These are phyloP conservation scores for Apostasia ramifera DNA, from an alignment of 106 monocot species.

Conservation along the genomic window DNA sequence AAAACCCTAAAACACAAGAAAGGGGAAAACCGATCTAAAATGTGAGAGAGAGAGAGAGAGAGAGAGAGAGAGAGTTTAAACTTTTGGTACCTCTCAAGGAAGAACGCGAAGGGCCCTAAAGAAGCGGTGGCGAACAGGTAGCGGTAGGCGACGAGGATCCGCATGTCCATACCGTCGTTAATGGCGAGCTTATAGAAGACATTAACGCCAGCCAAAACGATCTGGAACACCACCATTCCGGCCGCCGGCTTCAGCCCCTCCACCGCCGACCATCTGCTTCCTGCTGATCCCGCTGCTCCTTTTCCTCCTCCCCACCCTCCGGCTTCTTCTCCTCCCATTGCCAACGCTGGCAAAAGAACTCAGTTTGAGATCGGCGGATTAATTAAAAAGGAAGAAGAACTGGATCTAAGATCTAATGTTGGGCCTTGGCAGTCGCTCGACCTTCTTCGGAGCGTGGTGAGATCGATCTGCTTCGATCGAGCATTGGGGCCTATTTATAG, in stretches of 20 bases:
- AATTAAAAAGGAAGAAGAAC: no score
- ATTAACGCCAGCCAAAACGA: constrained; percentile 27
- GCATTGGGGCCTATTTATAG: no score
- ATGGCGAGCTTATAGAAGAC: constrained; percentile 48
- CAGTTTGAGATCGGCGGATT: no score
- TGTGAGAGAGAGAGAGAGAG: no score
- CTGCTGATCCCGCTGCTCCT: no score
- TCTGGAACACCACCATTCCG: constrained; percentile 32
- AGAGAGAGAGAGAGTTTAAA: background rate
- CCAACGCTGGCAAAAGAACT: no score
- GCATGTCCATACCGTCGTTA: constrained; percentile 43
- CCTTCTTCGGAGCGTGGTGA: no score
- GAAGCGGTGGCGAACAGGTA: constrained; percentile 29
- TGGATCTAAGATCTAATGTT: no score
- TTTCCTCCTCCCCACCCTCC: no score
- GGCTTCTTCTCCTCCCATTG: no score
- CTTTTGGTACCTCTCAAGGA: constrained; percentile 21
- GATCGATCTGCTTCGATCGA: no score
- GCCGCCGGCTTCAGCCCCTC: constrained; percentile 21
- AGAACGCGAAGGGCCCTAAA: constrained; percentile 33
- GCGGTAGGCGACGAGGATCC: constrained; percentile 42
- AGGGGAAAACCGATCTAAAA: background rate
- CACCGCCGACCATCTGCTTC: background rate
- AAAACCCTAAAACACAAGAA: background rate
- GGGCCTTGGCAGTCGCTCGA: no score